A percentile compares a stretch with the other conserved stretches of the same genome.
Evolutionary conservation across 1,284 basidiomycete genomes (phyloP).

Genomic region (Microbotryum violaceum): DNA sequence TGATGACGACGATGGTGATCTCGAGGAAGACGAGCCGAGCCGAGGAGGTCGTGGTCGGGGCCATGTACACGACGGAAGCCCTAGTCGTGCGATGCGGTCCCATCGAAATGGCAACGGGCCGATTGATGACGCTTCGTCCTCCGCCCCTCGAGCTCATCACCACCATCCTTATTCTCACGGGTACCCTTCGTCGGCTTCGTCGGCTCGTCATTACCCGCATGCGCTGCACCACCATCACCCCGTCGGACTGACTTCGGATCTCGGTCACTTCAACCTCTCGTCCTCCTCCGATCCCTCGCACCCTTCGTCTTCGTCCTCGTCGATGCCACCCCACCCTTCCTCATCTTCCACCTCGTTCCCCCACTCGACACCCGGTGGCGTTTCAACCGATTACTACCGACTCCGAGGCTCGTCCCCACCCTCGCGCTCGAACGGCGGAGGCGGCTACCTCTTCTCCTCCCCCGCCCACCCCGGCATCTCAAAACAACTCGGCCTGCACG

Average conservation of each 20-base stretch:
- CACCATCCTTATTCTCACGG: neutral
- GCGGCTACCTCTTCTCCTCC: conserved; percentile 21
- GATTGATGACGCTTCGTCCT: too few species aligned
- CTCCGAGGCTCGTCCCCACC: neutral
- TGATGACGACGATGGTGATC: conserved; percentile 16
- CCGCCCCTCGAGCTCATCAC: conserved; percentile 1
- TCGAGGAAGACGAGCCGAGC: conserved; percentile 17
- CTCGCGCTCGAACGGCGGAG: neutral
- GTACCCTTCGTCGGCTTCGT: neutral
- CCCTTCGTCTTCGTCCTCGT: conserved; percentile 14
- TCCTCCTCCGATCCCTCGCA: conserved; percentile 9
- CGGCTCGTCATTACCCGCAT: conserved; percentile 2
- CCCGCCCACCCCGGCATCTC: conserved; percentile 26
- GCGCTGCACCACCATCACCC: conserved; percentile 19
- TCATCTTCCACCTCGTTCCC: conserved; percentile 9
- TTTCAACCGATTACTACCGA: too few species aligned
- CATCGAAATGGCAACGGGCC: too few species aligned
- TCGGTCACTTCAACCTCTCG: conserved; percentile 18
- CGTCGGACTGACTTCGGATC: conserved; percentile 21
- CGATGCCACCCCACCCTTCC: conserved; percentile 5
- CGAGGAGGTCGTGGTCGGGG: neutral
- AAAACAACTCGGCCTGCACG: conserved; percentile 21
- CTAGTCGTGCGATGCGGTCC: too few species aligned
- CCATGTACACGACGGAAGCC: too few species aligned
- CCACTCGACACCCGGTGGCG: conserved; percentile 2